Base-by-base conservation (phyloP, 352 stramenopile species). In the Globisporangium heterothallicum region DNA sequence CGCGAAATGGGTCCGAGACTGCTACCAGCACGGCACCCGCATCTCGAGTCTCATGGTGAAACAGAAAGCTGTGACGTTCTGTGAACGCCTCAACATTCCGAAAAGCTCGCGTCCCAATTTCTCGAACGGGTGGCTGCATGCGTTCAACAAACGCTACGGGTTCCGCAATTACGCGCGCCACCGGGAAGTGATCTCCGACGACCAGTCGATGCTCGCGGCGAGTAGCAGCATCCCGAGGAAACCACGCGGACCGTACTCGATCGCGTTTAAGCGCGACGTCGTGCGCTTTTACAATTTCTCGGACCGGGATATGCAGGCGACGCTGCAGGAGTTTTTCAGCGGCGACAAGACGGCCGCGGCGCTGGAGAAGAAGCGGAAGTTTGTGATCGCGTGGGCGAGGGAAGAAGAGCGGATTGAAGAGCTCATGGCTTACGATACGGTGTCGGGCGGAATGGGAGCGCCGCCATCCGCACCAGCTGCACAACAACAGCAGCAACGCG, bases 121-220 rank as follows among this genome's bases (percentile, higher is more conserved):
- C 36, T 61, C 53, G 12, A 61, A 61, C 27, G 53, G 53, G 5
- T 61, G 53, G 53, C 45, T 61, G 3, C 47, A 55, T 27, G 47
- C 44, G 38, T 61, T 61, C 36, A 61, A 55, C 47, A 56, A 56
- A 38, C 53, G 53, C 36, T 56, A 61, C 56, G 59, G 48, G 59
- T 64, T 52, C 46, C 43, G 43, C 24, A 53, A 59, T 35, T 59
- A 59, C 43, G 53, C 53, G 19, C 53, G 53, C 24, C 53, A 59
- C 35, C 53, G 53, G 25, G 53, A 59, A n/a, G 53, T 59, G 42
- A 44, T 46, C n/a, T 38, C 43, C n/a, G 43, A 53, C 34, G 43
- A 59, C 14, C n/a, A 44, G 35, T 48, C 43, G 1, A n/a, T 58
- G 42, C 32, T 42, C 26, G 51, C 51, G 6, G 51, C 51, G 16